phyloP scores from a whole-genome alignment of 805 yeast genomes.

The Cyberlindnera amylophila region DNA sequence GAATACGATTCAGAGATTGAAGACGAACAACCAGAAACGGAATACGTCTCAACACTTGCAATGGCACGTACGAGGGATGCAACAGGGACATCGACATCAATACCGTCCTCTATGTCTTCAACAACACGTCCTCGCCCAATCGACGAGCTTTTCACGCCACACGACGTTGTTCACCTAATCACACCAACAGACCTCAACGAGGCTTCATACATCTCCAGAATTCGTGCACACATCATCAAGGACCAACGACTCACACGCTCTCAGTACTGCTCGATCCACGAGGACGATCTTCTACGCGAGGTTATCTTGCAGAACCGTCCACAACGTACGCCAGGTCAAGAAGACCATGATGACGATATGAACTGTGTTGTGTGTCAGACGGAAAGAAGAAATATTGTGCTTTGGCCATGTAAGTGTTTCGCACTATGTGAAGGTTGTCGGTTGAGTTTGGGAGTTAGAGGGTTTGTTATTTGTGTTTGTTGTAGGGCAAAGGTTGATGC shows the following conservation, averaged over 20 bases:
- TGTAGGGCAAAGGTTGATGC: conserved; percentile 74
- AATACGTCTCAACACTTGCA: conserved; percentile 16
- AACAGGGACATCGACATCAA: not conserved
- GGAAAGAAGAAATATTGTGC: conserved; percentile 66
- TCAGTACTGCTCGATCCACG: conserved; percentile 29
- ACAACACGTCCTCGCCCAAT: conserved; percentile 6
- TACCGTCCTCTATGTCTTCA: not conserved
- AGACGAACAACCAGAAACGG: conserved; percentile 21
- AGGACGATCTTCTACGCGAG: conserved; percentile 29
- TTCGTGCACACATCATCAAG: conserved; percentile 20
- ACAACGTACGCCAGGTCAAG: conserved; percentile 1
- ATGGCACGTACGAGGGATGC: conserved; percentile 11
- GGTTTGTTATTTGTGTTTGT: conserved; percentile 78
- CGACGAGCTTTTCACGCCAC: conserved; percentile 20
- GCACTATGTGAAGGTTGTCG: conserved; percentile 87
- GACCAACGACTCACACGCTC: conserved; percentile 34
- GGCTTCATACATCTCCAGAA: conserved; percentile 10
- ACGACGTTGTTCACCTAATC: conserved; percentile 27
- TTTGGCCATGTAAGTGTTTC: conserved; percentile 93
- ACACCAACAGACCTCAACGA: conserved; percentile 28
- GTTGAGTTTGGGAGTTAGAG: conserved; percentile 63
- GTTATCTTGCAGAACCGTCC: conserved; percentile 28
- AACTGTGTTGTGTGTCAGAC: conserved; percentile 80
- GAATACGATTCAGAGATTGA: conserved; percentile 32
- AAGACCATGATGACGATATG: conserved; percentile 31